Percentiles rank a stretch among this genome's conserved stretches.
Evolutionary conservation across 495 filamentous ascomycete species (phyloP).

Genomic region (Thermothielavioides terrestris): DNA sequence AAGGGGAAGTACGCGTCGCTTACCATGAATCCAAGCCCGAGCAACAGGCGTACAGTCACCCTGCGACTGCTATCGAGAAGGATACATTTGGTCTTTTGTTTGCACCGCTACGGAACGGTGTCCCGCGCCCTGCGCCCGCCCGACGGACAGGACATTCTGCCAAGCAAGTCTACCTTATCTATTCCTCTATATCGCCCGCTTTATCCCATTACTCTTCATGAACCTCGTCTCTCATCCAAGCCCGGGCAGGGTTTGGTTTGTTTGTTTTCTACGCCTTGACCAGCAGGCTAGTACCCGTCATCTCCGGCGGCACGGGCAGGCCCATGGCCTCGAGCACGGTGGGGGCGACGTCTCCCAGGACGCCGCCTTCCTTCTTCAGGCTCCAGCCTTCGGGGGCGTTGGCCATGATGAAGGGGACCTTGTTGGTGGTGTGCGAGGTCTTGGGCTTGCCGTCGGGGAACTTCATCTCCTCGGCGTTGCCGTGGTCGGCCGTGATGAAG

Average conservation of each 20-base stretch:
- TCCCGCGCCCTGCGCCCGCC: background rate
- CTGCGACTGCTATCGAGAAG: too few relatives aligned
- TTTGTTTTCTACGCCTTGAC: constrained; percentile 56
- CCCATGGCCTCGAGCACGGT: constrained; percentile 89
- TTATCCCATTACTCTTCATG: background rate
- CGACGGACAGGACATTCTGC: background rate
- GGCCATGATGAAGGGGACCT: constrained; percentile 95
- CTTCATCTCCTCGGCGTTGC: constrained; percentile 99
- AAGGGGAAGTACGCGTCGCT: too few relatives aligned
- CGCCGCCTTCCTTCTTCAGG: constrained; percentile 71
- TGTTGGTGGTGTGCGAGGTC: constrained; percentile 95
- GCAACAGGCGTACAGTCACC: too few relatives aligned
- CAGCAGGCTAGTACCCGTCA: constrained; percentile 78
- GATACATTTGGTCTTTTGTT: too few relatives aligned
- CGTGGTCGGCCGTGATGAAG: constrained; percentile 93
- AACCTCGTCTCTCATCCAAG: background rate
- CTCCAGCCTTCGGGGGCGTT: constrained; percentile 88
- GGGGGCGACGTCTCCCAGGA: constrained; percentile 92
- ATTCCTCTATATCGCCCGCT: constrained; percentile 1
- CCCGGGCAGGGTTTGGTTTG: too few relatives aligned
- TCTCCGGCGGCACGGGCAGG: constrained; percentile 77
- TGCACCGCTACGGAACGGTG: too few relatives aligned
- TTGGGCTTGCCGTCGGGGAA: constrained; percentile 91
- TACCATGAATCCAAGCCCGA: too few relatives aligned
- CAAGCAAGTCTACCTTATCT: constrained; percentile 5